Evolutionary conservation across 805 yeast genomes (phyloP), one percentile per base, ranked within the genome.

Genomic region (Schwanniomyces yamadae): DNA sequence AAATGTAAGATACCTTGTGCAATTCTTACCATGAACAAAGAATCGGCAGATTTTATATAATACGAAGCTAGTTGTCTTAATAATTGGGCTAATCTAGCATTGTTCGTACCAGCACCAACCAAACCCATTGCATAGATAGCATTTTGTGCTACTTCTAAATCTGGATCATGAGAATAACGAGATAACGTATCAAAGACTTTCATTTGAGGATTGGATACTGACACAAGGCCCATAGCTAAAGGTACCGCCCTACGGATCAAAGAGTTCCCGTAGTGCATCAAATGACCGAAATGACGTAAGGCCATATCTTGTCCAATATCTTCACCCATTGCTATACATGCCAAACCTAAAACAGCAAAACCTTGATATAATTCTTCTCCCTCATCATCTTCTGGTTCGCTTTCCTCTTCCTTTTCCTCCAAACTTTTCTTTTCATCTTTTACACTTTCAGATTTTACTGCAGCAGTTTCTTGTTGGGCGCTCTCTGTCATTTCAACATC

Each of bases 101-200:
- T 93, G 65, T 93, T 91, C 19, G 99, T 93, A 65, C 99, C 99
- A 14, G 98, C 93, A 58, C 99, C 99, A 50, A 91, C 95, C 44
- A 93, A 68, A 37, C 99, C 99, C 98, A 93, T 90, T 28, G 96
- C 82, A 54, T 87, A 91, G 45, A 93, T 89, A 14, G 99, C 89
- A 57, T 90, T 93, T 59, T 83, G 82, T 5, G 98, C 96, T 37
- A 93, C 96, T 55, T 87, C 95, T 49, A 86, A 67, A 60, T 93
- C 97, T 38, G 87, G 82, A 55, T 93, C 99, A 63, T 93, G 99
- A 6, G 98, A 88, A 66, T 87, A 89, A 59, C 99, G 79, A 4
- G 98, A 90, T 46, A 93, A 73, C 0, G 98, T 90, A 60, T 93
- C 99, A 57, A 88, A 93, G 11, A 91, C 96, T 64, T 89, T 90